Percentiles rank a stretch among this genome's conserved stretches.
phyloP scores from a whole-genome alignment of 2,329 filamentous ascomycete species.

The Cryphonectria carpinicola region DNA sequence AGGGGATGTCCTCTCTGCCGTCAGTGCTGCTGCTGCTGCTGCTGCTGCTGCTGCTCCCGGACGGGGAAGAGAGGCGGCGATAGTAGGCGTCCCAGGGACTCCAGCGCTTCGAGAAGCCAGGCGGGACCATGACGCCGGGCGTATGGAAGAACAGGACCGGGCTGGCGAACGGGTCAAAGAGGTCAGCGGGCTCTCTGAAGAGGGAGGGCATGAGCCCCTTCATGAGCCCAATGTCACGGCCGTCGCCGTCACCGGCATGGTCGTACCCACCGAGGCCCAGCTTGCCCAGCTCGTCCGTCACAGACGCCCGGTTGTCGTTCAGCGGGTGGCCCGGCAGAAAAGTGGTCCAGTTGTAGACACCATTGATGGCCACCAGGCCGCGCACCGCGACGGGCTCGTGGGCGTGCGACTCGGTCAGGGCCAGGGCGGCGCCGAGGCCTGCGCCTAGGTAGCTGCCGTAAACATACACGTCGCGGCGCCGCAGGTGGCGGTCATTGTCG shows the following conservation, averaged over 20 bases:
- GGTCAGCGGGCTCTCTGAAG: constrained; percentile 52
- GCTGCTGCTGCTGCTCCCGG: neutral
- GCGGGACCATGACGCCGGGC: constrained; percentile 51
- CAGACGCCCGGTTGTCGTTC: constrained; percentile 37
- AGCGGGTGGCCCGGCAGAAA: constrained; percentile 58
- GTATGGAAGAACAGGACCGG: constrained; percentile 62
- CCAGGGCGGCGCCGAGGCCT: constrained; percentile 58
- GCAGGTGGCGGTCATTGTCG: constrained; percentile 11
- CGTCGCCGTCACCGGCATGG: constrained; percentile 30
- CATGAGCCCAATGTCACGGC: constrained; percentile 43
- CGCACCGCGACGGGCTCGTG: constrained; percentile 51
- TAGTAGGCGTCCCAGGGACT: neutral
- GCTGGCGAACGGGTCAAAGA: constrained; percentile 66
- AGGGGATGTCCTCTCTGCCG: constrained; percentile 15
- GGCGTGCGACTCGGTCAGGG: constrained; percentile 57
- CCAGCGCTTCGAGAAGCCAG: constrained; percentile 42
- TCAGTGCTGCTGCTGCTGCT: no score
- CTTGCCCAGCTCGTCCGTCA: constrained; percentile 29
- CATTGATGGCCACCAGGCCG: constrained; percentile 61
- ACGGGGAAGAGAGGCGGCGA: neutral
- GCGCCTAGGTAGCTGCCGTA: constrained; percentile 64
- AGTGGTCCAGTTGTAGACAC: constrained; percentile 67
- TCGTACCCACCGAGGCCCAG: constrained; percentile 33
- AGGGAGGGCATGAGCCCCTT: constrained; percentile 43
- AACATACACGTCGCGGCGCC: constrained; percentile 50